Conservation (phyloP, 2,329 filamentous ascomycete genomes). For the Pseudogymnoascus sp. region DNA sequence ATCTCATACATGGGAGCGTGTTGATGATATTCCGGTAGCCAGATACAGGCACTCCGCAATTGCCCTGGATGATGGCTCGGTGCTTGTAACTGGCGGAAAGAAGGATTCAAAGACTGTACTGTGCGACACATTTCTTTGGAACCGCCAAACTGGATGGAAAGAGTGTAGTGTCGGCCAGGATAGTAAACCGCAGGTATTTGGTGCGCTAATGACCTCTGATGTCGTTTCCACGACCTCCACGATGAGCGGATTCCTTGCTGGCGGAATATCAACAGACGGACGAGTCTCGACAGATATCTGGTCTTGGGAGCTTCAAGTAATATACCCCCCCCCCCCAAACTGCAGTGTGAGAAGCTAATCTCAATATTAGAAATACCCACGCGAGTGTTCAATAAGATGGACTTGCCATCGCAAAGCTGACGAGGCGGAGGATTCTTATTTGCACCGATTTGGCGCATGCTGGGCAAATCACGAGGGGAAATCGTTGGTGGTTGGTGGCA, state of each 20-base stretch:
- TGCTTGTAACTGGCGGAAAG: constrained; percentile 33
- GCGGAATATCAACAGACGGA: constrained; percentile 62
- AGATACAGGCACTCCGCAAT: constrained; percentile 68
- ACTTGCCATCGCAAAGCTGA: neutral
- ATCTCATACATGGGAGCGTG: constrained; percentile 49
- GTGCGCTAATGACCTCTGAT: constrained; percentile 1
- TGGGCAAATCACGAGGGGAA: neutral
- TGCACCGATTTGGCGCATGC: neutral
- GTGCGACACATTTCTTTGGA: constrained; percentile 23
- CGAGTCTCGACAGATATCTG: constrained; percentile 54
- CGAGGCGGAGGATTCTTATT: neutral
- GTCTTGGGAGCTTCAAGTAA: constrained; percentile 48
- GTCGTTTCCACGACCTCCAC: neutral
- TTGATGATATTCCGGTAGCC: constrained; percentile 57
- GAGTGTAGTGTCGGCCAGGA: constrained; percentile 15
- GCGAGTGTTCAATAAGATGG: neutral
- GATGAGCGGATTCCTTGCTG: constrained; percentile 28
- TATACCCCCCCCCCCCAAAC: neutral
- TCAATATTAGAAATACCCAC: neutral
- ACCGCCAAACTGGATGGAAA: constrained; percentile 23
- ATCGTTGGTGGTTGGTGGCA: constrained; percentile 35
- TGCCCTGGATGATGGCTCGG: constrained; percentile 38
- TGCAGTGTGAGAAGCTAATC: neutral
- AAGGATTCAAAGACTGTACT: constrained; percentile 22
- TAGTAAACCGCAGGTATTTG: neutral